Percentiles rank a stretch among this genome's conserved stretches.
Conservation (phyloP, 2,329 filamentous ascomycete genomes). For the Fusarium secorum region DNA sequence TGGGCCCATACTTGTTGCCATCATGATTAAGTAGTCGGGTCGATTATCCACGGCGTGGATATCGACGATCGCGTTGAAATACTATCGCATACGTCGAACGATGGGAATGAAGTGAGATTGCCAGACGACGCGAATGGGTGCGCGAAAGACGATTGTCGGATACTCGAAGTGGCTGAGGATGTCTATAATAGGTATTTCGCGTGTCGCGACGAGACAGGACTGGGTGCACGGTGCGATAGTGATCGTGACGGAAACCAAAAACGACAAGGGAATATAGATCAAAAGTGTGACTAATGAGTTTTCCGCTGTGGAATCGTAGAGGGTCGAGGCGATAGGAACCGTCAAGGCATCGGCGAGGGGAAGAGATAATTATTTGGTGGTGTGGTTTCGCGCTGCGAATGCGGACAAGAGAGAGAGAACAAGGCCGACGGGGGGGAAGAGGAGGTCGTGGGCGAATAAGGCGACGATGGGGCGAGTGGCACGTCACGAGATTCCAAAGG, state of each 20-base stretch:
- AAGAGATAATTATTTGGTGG: slow-evolving; percentile 28
- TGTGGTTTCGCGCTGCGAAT: slow-evolving; percentile 42
- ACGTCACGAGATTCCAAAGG: slow-evolving; percentile 40
- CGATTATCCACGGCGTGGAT: slow-evolving; percentile 68
- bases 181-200: slow-evolving; percentile 38
- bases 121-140: slow-evolving; percentile 17
- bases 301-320: slow-evolving; percentile 27
- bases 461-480: slow-evolving; percentile 42
- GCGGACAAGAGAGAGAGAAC: slow-evolving; percentile 34
- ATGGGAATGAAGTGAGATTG: slow-evolving; percentile 14
- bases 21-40: slow-evolving; percentile 62
- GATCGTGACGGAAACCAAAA: slow-evolving; percentile 24
- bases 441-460: slow-evolving; percentile 36
- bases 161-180: slow-evolving; percentile 23
- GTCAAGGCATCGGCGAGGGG: slow-evolving; percentile 42
- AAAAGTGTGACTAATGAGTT: not conserved
- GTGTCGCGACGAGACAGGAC: slow-evolving; percentile 42
- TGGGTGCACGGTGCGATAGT: slow-evolving; percentile 36
- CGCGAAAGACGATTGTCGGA: slow-evolving; percentile 27
- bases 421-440: slow-evolving; percentile 28
- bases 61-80: slow-evolving; percentile 57
- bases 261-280: slow-evolving; percentile 15
- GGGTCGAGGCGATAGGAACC: slow-evolving; percentile 28
- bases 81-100: slow-evolving; percentile 53
- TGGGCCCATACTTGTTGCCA: slow-evolving; percentile 70